phyloP scores from a whole-genome alignment of 306 rosid genomes.

The Prunus salicina region DNA sequence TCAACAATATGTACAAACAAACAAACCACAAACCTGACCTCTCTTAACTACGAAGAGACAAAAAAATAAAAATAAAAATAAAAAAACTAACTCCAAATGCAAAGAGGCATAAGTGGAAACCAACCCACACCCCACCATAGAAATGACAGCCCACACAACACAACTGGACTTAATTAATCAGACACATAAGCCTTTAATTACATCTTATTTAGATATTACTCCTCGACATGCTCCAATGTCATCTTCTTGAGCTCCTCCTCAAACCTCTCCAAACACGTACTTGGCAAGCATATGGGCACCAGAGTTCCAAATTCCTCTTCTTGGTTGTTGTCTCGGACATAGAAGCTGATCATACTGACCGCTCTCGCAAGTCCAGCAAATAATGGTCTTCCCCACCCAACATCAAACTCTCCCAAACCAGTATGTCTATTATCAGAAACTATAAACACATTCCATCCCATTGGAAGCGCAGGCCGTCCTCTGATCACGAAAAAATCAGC shows the following conservation, averaged over 20 bases:
- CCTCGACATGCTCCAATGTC: no score
- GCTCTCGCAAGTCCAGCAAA: slow-evolving; percentile 33
- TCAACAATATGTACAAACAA: no score
- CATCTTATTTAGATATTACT: no score
- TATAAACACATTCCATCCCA: not conserved
- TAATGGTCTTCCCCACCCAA: slow-evolving; percentile 52
- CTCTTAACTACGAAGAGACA: no score
- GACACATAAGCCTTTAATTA: no score
- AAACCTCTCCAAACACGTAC: slow-evolving; percentile 36
- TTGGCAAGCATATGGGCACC: slow-evolving; percentile 36
- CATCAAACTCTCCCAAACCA: slow-evolving; percentile 19
- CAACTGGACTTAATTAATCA: no score
- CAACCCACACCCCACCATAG: no score
- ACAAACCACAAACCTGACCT: no score
- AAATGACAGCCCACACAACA: no score
- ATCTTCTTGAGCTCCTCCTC: slow-evolving; percentile 3
- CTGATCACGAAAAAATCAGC: slow-evolving; percentile 25
- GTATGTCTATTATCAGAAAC: slow-evolving; percentile 33
- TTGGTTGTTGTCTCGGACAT: not conserved
- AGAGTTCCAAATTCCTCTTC: slow-evolving; percentile 37
- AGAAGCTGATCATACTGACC: slow-evolving; percentile 10
- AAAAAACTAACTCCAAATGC: no score
- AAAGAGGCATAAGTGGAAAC: no score
- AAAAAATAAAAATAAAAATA: no score
- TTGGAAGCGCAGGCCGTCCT: slow-evolving; percentile 19